phyloP scores from a whole-genome alignment of 139 green algal species.

The Haematococcus sp. region DNA sequence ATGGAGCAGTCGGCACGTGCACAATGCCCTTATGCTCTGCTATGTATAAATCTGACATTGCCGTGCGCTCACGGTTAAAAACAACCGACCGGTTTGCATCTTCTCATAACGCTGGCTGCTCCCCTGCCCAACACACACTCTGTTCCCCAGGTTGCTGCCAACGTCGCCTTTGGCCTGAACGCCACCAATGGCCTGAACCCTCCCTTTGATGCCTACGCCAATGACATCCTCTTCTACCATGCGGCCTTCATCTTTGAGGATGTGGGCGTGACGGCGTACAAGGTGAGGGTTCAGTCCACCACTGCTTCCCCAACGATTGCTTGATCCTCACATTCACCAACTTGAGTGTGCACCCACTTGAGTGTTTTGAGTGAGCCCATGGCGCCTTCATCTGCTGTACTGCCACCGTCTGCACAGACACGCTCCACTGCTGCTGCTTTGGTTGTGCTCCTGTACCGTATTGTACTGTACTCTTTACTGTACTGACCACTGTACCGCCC shows the following conservation, averaged over 20 bases:
- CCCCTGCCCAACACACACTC: too few relatives aligned
- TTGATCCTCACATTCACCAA: background rate
- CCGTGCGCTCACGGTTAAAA: too few relatives aligned
- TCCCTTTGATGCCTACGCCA: slow-evolving; percentile 40
- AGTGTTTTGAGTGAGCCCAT: background rate
- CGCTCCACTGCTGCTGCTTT: background rate
- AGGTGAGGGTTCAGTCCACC: too few relatives aligned
- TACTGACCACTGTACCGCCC: too few relatives aligned
- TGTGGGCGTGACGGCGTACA: slow-evolving; percentile 52
- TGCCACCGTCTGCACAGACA: background rate
- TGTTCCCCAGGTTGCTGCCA: slow-evolving; percentile 33
- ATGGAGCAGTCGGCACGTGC: too few relatives aligned
- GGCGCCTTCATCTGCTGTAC: background rate
- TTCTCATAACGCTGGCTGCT: too few relatives aligned
- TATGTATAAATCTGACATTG: too few relatives aligned
- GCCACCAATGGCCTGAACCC: slow-evolving; percentile 26
- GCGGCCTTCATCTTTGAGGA: slow-evolving; percentile 63
- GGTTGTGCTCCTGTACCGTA: background rate
- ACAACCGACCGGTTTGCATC: too few relatives aligned
- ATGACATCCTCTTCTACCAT: slow-evolving; percentile 50
- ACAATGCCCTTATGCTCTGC: too few relatives aligned
- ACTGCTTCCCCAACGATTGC: background rate
- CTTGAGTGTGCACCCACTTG: background rate
- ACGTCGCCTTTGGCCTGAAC: slow-evolving; percentile 25
- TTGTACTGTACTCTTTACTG: too few relatives aligned